Conservation (phyloP, 495 filamentous ascomycete species). For the Aspergillus affinis region DNA sequence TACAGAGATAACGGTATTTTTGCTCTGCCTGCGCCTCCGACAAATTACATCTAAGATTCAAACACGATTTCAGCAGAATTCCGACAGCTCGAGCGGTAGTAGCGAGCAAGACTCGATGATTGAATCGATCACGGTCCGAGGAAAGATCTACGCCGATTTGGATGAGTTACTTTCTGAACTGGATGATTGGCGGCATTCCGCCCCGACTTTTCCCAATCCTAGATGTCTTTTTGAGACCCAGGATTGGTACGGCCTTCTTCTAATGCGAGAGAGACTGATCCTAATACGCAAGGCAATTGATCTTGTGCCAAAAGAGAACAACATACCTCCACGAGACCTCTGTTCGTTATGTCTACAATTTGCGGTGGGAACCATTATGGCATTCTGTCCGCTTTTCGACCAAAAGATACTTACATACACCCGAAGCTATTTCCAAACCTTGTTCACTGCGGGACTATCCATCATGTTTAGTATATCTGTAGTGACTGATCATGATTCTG, state of each 20-base stretch:
- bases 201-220: constrained; percentile 21
- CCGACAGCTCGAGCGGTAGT: not conserved
- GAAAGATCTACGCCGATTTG: constrained; percentile 20
- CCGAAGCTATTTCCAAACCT: constrained; percentile 32
- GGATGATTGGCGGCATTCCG: constrained; percentile 21
- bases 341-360: constrained; percentile 22
- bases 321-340: constrained; percentile 24
- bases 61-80: constrained; percentile 15
- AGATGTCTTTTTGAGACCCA: constrained; percentile 25
- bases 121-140: constrained; percentile 11
- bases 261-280: constrained; percentile 23
- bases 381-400: constrained; percentile 27
- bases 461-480: constrained; percentile 30
- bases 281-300: constrained; percentile 29
- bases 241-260: constrained; percentile 30
- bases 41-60: constrained; percentile 31
- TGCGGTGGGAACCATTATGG: constrained; percentile 20
- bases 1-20: constrained; percentile 29
- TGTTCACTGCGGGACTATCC: constrained; percentile 28
- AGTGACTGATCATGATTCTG: constrained; percentile 15
- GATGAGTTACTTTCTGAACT: constrained; percentile 24
- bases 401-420: constrained; percentile 25
- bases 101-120: not conserved
- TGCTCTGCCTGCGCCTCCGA: constrained; percentile 23
- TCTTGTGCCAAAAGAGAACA: constrained; percentile 24